Conservation (phyloP, 1,284 basidiomycete species). For the Trichosporon sp. region DNA sequence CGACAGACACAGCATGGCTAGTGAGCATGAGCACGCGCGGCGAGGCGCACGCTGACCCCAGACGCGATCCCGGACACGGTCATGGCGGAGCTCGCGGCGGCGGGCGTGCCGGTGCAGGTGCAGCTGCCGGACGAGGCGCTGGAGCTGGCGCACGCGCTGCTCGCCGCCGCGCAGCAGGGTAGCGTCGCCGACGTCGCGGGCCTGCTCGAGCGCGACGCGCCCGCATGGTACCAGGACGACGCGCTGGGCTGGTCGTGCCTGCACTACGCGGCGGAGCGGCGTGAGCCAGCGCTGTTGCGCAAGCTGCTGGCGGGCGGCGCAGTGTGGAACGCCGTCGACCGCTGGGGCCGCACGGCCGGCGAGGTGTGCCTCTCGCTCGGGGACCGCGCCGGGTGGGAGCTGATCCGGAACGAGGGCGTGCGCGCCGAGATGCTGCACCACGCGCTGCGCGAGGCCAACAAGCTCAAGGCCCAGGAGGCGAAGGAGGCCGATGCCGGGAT, state of each 20-base stretch:
- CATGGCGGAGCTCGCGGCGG: background rate
- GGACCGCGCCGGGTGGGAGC: slow-evolving; percentile 64
- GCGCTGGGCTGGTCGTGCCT: slow-evolving; percentile 75
- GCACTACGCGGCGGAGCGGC: slow-evolving; percentile 80
- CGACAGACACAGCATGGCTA: background rate
- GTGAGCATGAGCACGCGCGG: background rate
- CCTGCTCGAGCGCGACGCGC: slow-evolving; percentile 67
- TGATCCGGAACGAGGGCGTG: slow-evolving; percentile 80
- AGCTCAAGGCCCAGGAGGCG: background rate
- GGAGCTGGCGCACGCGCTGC: slow-evolving; percentile 27
- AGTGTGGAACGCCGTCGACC: slow-evolving; percentile 86
- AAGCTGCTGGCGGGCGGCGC: slow-evolving; percentile 75
- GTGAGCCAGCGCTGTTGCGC: slow-evolving; percentile 61
- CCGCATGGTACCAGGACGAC: slow-evolving; percentile 86
- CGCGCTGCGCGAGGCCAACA: slow-evolving; percentile 24
- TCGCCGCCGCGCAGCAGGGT: slow-evolving; percentile 37
- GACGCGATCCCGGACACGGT: background rate
- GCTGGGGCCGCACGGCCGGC: slow-evolving; percentile 72
- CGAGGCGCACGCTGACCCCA: background rate
- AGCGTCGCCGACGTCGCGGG: slow-evolving; percentile 55
- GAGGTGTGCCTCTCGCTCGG: slow-evolving; percentile 85
- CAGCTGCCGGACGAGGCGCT: slow-evolving; percentile 18
- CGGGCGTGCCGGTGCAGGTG: background rate
- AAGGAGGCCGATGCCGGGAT: slow-evolving; percentile 2
- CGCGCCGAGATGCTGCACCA: slow-evolving; percentile 56